Percentiles rank a stretch among this genome's conserved stretches.
phyloP scores from a whole-genome alignment of 352 stramenopile genomes.

The Globisporangium cylindrosporum region DNA sequence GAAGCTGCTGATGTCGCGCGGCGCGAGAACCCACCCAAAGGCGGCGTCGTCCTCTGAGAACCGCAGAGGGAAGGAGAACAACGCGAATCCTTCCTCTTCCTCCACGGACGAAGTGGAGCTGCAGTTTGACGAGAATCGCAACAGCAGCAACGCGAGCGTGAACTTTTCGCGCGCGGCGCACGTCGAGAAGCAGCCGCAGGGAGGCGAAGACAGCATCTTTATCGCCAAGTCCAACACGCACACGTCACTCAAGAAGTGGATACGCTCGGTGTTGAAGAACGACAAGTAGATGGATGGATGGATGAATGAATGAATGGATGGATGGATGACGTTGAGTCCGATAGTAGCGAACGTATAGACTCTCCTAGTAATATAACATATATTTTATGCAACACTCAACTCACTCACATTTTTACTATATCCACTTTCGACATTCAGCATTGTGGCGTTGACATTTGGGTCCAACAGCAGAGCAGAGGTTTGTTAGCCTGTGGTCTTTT shows the following conservation, averaged over 20 bases:
- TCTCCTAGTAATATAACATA: constrained; percentile 8
- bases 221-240: constrained; percentile 71
- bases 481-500: too few species aligned
- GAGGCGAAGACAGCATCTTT: constrained; percentile 39
- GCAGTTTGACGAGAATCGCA: constrained; percentile 15
- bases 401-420: neutral
- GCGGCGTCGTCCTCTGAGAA: constrained; percentile 12
- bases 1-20: constrained; percentile 59
- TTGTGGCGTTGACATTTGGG: too few species aligned
- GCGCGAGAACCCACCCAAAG: constrained; percentile 34
- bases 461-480: too few species aligned
- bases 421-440: neutral
- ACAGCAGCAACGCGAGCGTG: constrained; percentile 24
- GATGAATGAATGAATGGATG: neutral
- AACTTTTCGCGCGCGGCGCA: constrained; percentile 24
- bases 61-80: constrained; percentile 25
- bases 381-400: constrained; percentile 6
- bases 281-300: constrained; percentile 11
- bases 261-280: constrained; percentile 64
- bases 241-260: constrained; percentile 67
- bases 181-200: constrained; percentile 26
- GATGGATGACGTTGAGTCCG: neutral
- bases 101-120: constrained; percentile 26
- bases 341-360: constrained; percentile 8
- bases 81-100: neutral